These are phyloP conservation scores for Candida ovalis DNA, from an alignment of 805 yeast species.

Conservation along the genomic window DNA sequence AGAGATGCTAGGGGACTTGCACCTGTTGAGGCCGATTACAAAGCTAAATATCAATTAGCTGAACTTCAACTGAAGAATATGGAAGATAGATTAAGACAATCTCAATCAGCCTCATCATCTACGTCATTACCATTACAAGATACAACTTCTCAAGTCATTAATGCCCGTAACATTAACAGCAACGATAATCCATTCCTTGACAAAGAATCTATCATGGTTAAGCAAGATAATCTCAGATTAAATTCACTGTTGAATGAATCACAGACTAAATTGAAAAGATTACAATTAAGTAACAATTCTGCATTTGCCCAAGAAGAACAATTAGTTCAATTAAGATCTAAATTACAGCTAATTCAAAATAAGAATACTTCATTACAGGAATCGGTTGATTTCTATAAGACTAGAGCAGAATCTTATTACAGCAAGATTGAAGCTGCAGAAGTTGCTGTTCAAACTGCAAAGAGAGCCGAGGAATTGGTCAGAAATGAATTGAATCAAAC, in stretches of 20 bases:
- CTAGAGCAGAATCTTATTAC: conserved; percentile 70
- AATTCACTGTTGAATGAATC: conserved; percentile 33
- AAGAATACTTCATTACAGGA: conserved; percentile 54
- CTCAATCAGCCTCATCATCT: conserved; percentile 5
- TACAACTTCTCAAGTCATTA: conserved; percentile 13
- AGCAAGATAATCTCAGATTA: conserved; percentile 33
- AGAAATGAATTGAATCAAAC: conserved; percentile 51
- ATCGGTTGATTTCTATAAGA: conserved; percentile 57
- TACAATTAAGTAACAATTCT: conserved; percentile 24
- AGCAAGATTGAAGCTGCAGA: conserved; percentile 77
- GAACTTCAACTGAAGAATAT: conserved; percentile 40
- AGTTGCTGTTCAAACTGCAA: conserved; percentile 58
- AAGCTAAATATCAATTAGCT: conserved; percentile 44
- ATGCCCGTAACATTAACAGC: conserved; percentile 12
- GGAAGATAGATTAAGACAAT: conserved; percentile 32
- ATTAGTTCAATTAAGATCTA: conserved; percentile 46
- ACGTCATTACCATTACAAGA: conserved; percentile 32
- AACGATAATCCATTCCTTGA: conserved; percentile 12
- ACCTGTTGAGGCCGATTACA: conserved; percentile 35
- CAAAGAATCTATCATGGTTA: conserved; percentile 24
- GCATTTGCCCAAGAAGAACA: conserved; percentile 33
- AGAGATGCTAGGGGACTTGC: conserved; percentile 35
- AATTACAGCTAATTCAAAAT: conserved; percentile 51
- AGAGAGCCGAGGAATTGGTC: conserved; percentile 55
- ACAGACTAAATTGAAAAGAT: conserved; percentile 31